Evolutionary conservation across 2,329 filamentous ascomycete genomes (phyloP).

Genomic region (Trichoderma koningii): DNA sequence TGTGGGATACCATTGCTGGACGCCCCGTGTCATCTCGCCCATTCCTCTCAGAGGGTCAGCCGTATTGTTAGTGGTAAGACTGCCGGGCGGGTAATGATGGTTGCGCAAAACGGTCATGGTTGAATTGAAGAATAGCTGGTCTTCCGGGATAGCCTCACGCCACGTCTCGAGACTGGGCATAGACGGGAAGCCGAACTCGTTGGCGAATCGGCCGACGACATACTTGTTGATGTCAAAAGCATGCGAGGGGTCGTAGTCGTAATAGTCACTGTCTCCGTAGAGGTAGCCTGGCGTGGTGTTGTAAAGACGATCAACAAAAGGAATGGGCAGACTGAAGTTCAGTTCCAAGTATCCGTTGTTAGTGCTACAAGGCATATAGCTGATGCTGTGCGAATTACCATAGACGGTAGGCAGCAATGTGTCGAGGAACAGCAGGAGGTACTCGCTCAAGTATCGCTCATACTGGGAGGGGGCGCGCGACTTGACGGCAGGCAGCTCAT

Average conservation of each 20-base stretch:
- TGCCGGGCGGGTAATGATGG: conserved; percentile 3
- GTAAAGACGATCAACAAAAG: conserved; percentile 14
- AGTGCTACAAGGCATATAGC: conserved; percentile 17
- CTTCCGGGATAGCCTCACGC: conserved; percentile 9
- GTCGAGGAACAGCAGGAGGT: conserved; percentile 4
- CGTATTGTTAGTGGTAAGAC: not conserved
- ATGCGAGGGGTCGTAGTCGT: conserved; percentile 6
- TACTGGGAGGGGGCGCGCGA: not conserved
- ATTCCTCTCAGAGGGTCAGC: conserved; percentile 11
- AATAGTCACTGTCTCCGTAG: conserved; percentile 16
- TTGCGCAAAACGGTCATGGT: conserved; percentile 16
- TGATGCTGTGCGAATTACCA: conserved; percentile 17
- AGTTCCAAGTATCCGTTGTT: conserved; percentile 18
- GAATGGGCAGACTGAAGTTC: conserved; percentile 13
- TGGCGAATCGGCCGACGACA: conserved; percentile 9
- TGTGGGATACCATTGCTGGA: conserved; percentile 8
- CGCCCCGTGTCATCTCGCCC: conserved; percentile 8
- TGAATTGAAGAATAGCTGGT: conserved; percentile 10
- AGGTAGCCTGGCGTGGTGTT: conserved; percentile 14
- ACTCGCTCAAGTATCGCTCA: conserved; percentile 10
- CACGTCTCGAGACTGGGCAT: conserved; percentile 19
- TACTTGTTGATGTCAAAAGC: conserved; percentile 14
- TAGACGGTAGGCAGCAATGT: conserved; percentile 9
- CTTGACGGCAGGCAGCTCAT: conserved; percentile 15
- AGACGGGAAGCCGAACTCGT: conserved; percentile 15